Conservation (phyloP, 345 rosid species). For the Turnera subulata region DNA sequence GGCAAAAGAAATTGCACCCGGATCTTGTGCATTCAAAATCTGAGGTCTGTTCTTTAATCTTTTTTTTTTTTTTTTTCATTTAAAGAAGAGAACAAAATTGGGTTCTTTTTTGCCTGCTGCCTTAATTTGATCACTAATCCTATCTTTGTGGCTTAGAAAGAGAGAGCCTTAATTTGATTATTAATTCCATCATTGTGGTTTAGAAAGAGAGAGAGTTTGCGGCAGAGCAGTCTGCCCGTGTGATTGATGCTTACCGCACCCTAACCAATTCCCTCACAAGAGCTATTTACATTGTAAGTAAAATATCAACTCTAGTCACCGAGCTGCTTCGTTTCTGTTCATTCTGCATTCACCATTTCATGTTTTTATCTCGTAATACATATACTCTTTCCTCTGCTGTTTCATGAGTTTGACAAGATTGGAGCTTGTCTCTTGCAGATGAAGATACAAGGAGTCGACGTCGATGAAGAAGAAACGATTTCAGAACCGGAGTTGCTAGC, state of each 20-base stretch:
- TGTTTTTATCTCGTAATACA: neutral
- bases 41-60: slow-evolving; percentile 41
- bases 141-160: neutral
- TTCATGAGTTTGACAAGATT: neutral
- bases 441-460: slow-evolving; percentile 63
- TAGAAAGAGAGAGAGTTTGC: slow-evolving; percentile 78
- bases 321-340: neutral
- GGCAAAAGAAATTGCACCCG: slow-evolving; percentile 97
- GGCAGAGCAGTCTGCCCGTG: slow-evolving; percentile 80
- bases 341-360: neutral
- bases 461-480: slow-evolving; percentile 89
- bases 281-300: slow-evolving; percentile 81
- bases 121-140: neutral
- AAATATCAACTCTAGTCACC: neutral
- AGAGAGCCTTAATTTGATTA: too few species aligned
- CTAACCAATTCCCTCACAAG: slow-evolving; percentile 54
- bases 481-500: slow-evolving; percentile 64
- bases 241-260: slow-evolving; percentile 76
- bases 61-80: neutral
- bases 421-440: slow-evolving; percentile 34
- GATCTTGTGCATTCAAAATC: slow-evolving; percentile 95
- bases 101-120: neutral
- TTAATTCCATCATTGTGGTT: too few species aligned
- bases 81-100: neutral
- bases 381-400: neutral